Evolutionary conservation across 1,284 basidiomycete species (phyloP).

Genomic region (Neonothopanus nambi): DNA sequence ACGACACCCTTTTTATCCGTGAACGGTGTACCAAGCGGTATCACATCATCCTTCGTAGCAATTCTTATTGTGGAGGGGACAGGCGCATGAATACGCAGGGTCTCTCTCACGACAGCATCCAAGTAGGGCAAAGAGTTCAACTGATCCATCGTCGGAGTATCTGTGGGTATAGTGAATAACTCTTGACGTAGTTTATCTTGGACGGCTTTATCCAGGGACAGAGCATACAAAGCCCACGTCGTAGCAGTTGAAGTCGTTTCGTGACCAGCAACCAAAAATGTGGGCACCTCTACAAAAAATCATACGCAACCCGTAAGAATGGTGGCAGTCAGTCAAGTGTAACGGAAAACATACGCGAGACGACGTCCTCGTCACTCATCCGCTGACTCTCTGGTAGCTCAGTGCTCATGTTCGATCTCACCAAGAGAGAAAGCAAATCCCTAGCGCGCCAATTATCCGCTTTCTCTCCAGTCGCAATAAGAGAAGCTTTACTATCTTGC

Average conservation of each 20-base stretch:
- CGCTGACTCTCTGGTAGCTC: slow-evolving; percentile 60
- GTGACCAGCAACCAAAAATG: slow-evolving; percentile 70
- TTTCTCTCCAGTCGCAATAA: slow-evolving; percentile 27
- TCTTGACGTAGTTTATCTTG: slow-evolving; percentile 76
- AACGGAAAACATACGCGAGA: slow-evolving; percentile 52
- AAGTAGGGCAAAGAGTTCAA: slow-evolving; percentile 60
- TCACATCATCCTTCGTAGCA: slow-evolving; percentile 50
- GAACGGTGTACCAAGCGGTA: slow-evolving; percentile 53
- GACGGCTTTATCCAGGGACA: slow-evolving; percentile 52
- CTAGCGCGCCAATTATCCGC: slow-evolving; percentile 30
- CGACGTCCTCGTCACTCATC: slow-evolving; percentile 74
- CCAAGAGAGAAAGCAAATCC: slow-evolving; percentile 56
- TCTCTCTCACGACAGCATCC: slow-evolving; percentile 71
- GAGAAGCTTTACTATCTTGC: slow-evolving; percentile 40
- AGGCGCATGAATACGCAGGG: slow-evolving; percentile 65
- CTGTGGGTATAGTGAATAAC: slow-evolving; percentile 46
- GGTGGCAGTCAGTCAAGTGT: not conserved
- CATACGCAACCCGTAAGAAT: not conserved
- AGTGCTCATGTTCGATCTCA: slow-evolving; percentile 64
- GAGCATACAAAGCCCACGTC: slow-evolving; percentile 64
- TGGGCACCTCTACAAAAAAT: slow-evolving; percentile 47
- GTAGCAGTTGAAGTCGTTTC: slow-evolving; percentile 70
- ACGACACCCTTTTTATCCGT: slow-evolving; percentile 39
- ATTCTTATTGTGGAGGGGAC: slow-evolving; percentile 55
- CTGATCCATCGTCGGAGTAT: slow-evolving; percentile 62